Evolutionary conservation across 108 stramenopile species (phyloP), one percentile per base, ranked within the genome.

Genomic region (Pseudonitzschia multiseries): DNA sequence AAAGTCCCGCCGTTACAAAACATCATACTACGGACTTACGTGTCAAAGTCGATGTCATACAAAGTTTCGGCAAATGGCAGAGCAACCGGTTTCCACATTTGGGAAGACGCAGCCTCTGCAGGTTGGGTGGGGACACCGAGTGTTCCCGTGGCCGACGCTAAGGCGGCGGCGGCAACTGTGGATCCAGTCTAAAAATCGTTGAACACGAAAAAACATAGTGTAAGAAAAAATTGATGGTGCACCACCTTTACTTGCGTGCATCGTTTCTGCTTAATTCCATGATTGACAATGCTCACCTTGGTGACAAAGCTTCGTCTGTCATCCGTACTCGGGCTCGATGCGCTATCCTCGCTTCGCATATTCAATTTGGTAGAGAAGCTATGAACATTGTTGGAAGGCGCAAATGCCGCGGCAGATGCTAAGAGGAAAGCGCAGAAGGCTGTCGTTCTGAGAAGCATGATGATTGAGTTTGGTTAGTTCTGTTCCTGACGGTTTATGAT

Each of bases 1-100:
- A 10, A 77, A 33, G 12, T 0, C 17, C 14, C n/a, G 22, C 40
- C n/a, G 42, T n/a, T n/a, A 46, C 5, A 24, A 26, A 10, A 28
- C 28, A 20, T n/a, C 36, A 62, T 40, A 21, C 8, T 21, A 0
- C 13, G 12, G 4, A 72, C 82, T 65, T 79, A 71, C 69, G 85
- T 80, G 76, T 98, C 96, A 73, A 98, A 98, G 72, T 92, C 94
- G 73, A 98, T 94, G 83, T 97, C 97, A 78, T 90, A 98, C 26
- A 98, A 80, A 15, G 96, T 97, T 42, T 95, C 93, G 2, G 83
- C 80, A 63, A 96, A 93, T 31, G 97, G 97, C 20, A 98, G 63
- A 26, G 69, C 65, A 41, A 98, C 81, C 60, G 85, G 84, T 32
- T 66, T 79, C 97, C 97, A 98, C 73, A 81, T 80, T 73, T 79